A percentile compares a stretch with the other conserved stretches of the same genome.
Evolutionary conservation across 805 yeast genomes (phyloP).

Genomic region (Candida koratica): DNA sequence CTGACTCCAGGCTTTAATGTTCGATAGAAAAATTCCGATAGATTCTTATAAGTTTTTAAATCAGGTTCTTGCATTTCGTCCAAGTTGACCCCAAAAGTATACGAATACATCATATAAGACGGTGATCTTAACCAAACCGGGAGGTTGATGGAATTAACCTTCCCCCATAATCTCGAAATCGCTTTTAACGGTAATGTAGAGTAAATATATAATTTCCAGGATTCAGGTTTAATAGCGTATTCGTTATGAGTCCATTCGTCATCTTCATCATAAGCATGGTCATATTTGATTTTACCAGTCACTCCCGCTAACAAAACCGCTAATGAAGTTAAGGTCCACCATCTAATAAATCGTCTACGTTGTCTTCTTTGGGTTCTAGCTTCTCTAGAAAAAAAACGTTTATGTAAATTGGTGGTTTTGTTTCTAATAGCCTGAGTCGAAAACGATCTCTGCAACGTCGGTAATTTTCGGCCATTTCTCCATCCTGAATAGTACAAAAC

Average conservation of each 20-base stretch:
- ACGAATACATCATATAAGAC: constrained; percentile 72
- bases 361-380: constrained; percentile 39
- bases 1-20: constrained; percentile 72
- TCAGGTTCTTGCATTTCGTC: constrained; percentile 87
- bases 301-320: constrained; percentile 53
- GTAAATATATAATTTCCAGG: constrained; percentile 89
- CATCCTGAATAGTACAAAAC: constrained; percentile 46
- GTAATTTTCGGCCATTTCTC: constrained; percentile 13
- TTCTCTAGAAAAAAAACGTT: constrained; percentile 40
- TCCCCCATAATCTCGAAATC: constrained; percentile 92
- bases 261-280: constrained; percentile 26
- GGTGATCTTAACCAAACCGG: constrained; percentile 89
- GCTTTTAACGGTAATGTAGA: constrained; percentile 88
- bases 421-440: constrained; percentile 30
- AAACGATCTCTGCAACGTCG: constrained; percentile 24
- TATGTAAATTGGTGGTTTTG: constrained; percentile 35
- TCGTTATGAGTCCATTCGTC: constrained; percentile 27
- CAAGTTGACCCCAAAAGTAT: constrained; percentile 79
- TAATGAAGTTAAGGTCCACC: constrained; percentile 55
- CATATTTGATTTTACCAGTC: constrained; percentile 43
- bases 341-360: constrained; percentile 39
- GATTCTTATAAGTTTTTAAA: constrained; percentile 66
- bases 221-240: constrained; percentile 56
- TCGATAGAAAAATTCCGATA: constrained; percentile 90
- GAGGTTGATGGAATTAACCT: constrained; percentile 71